A percentile compares a stretch with the other conserved stretches of the same genome.
Evolutionary conservation across 345 rosid genomes (phyloP).

Genomic region (Eucalyptus leucophloia): DNA sequence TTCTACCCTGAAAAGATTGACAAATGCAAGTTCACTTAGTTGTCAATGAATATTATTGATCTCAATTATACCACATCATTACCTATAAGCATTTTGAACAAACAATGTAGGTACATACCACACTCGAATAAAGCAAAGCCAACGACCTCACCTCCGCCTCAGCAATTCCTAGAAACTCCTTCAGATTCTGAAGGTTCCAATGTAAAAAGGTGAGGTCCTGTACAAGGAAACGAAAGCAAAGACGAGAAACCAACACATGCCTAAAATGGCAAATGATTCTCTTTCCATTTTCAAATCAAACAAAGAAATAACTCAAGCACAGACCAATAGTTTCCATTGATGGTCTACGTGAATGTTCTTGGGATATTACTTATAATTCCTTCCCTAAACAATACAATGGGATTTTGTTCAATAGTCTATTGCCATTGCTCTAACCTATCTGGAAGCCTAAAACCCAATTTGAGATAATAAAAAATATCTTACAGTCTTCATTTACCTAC

Average conservation of each 20-base stretch:
- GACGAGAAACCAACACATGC: neutral
- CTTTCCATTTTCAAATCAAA: neutral
- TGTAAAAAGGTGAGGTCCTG: neutral
- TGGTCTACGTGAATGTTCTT: neutral
- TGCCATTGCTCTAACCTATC: neutral
- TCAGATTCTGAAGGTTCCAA: slow-evolving; percentile 29
- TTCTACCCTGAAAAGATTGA: slow-evolving; percentile 47
- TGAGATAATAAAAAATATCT: neutral
- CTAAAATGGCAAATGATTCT: neutral
- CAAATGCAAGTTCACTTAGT: neutral
- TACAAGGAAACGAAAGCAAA: neutral
- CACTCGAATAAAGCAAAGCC: slow-evolving; percentile 69
- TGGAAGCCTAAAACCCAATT: neutral
- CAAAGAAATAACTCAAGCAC: neutral
- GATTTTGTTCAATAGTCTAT: neutral
- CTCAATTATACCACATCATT: neutral
- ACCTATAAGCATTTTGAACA: neutral
- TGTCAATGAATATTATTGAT: neutral
- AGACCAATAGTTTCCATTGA: neutral
- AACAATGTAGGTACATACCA: slow-evolving; percentile 32
- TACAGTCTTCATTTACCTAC: neutral
- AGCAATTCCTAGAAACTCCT: slow-evolving; percentile 68
- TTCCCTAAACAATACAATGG: neutral
- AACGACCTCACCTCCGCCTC: slow-evolving; percentile 79
- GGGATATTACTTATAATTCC: neutral